Conservation (phyloP, 2,329 filamentous ascomycete species). For the Colletotrichum sp. region DNA sequence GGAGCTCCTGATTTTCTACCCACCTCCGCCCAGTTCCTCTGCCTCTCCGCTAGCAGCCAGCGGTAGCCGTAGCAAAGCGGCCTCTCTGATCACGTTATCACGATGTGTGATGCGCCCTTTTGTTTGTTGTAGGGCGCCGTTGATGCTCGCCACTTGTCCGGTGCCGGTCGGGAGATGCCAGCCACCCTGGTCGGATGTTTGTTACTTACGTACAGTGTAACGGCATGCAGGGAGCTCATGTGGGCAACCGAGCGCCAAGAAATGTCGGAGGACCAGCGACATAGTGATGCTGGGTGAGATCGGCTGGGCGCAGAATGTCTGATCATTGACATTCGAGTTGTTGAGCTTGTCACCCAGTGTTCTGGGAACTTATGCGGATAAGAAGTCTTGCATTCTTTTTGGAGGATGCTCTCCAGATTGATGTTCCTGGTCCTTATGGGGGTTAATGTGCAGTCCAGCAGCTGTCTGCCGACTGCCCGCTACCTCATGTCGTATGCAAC, state of each 20-base stretch:
- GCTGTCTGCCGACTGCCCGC: background rate
- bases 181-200: background rate
- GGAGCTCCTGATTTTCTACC: background rate
- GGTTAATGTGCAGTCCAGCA: background rate
- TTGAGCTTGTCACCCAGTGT: background rate
- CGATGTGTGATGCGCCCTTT: background rate
- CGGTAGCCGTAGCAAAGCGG: constrained; percentile 1
- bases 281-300: background rate
- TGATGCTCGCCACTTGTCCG: background rate
- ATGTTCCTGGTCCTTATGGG: background rate
- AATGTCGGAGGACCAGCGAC: background rate
- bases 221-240: background rate
- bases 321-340: background rate
- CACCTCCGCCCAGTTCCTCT: background rate
- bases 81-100: background rate
- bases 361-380: background rate
- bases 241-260: background rate
- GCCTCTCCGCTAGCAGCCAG: background rate
- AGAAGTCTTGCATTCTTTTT: background rate
- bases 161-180: background rate
- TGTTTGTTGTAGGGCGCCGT: background rate
- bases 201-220: constrained; percentile 3
- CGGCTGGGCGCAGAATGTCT: background rate
- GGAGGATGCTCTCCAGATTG: background rate
- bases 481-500: background rate